Percentiles rank a stretch among this genome's conserved stretches.
phyloP scores from a whole-genome alignment of 495 filamentous ascomycete genomes.

The Hamigera avellanea region DNA sequence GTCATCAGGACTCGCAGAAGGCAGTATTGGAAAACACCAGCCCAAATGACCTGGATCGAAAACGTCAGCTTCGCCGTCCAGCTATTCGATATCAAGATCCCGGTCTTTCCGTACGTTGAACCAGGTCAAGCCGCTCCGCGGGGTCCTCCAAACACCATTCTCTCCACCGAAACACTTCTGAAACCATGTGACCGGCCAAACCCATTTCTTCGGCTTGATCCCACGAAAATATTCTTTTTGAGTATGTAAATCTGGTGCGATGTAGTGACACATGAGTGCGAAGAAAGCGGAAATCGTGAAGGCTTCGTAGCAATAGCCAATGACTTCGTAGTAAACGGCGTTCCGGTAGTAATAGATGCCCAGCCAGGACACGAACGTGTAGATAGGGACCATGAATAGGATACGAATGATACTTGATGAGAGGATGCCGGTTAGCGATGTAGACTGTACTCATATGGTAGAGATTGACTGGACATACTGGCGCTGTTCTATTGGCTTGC shows the following conservation, averaged over 20 bases:
- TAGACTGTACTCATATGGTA: constrained; percentile 2
- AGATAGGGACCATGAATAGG: constrained; percentile 66
- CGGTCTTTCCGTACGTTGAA: constrained; percentile 51
- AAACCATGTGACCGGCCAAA: constrained; percentile 52
- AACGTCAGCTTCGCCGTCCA: constrained; percentile 1
- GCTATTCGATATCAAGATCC: neutral
- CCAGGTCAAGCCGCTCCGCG: constrained; percentile 73
- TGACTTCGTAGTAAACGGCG: constrained; percentile 58
- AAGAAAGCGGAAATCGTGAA: constrained; percentile 63
- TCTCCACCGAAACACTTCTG: constrained; percentile 49
- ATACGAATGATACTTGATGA: constrained; percentile 66
- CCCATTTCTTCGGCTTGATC: constrained; percentile 49
- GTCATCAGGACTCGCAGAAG: constrained; percentile 56
- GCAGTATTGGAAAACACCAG: constrained; percentile 66
- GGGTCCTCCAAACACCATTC: constrained; percentile 45
- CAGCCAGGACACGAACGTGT: constrained; percentile 54
- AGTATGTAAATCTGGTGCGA: constrained; percentile 53
- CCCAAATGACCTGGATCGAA: constrained; percentile 59
- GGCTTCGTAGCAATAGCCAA: constrained; percentile 67
- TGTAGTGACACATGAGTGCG: constrained; percentile 59
- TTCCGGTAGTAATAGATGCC: constrained; percentile 55
- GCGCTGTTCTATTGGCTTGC: constrained; percentile 53
- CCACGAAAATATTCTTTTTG: constrained; percentile 66
- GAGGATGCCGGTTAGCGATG: constrained; percentile 14
- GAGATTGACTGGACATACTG: constrained; percentile 41